phyloP scores from a whole-genome alignment of 306 rosid genomes.

The Lagenaria siceraria region DNA sequence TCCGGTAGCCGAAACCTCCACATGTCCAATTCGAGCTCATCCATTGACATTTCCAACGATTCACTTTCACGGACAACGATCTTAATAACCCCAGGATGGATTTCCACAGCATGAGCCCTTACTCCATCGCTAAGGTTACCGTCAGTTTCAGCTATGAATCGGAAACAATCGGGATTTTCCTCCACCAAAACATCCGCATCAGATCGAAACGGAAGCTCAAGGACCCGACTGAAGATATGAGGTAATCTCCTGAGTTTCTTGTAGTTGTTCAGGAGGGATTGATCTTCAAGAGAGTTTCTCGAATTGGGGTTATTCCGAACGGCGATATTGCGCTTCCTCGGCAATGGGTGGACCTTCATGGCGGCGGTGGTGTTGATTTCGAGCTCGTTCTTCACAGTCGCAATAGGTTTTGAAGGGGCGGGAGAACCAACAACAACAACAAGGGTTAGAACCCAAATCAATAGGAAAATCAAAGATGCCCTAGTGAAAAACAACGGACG shows the following conservation, averaged over 20 bases:
- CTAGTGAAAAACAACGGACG: neutral
- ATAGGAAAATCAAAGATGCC: constrained; percentile 14
- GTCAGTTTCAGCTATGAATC: constrained; percentile 65
- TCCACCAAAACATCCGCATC: constrained; percentile 76
- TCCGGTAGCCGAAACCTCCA: constrained; percentile 98
- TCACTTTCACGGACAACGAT: constrained; percentile 72
- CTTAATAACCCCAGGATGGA: constrained; percentile 89
- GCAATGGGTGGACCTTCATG: constrained; percentile 94
- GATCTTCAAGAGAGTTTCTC: constrained; percentile 32
- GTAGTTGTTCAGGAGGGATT: constrained; percentile 31
- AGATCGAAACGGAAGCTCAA: constrained; percentile 88
- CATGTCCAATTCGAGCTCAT: constrained; percentile 74
- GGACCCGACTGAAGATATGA: constrained; percentile 79
- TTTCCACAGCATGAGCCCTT: constrained; percentile 68
- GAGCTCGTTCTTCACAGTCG: neutral
- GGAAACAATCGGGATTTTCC: constrained; percentile 71
- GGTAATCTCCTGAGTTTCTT: constrained; percentile 90
- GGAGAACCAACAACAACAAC: neutral
- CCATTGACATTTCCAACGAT: constrained; percentile 45
- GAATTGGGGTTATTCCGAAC: constrained; percentile 39
- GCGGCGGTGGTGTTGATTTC: neutral
- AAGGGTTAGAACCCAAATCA: constrained; percentile 11
- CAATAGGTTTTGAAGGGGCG: neutral
- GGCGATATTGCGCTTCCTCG: constrained; percentile 77
- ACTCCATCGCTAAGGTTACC: constrained; percentile 30